These are phyloP conservation scores for Ophiosphaerella narmari DNA, from an alignment of 2,329 filamentous ascomycete genomes.

Conservation along the genomic window DNA sequence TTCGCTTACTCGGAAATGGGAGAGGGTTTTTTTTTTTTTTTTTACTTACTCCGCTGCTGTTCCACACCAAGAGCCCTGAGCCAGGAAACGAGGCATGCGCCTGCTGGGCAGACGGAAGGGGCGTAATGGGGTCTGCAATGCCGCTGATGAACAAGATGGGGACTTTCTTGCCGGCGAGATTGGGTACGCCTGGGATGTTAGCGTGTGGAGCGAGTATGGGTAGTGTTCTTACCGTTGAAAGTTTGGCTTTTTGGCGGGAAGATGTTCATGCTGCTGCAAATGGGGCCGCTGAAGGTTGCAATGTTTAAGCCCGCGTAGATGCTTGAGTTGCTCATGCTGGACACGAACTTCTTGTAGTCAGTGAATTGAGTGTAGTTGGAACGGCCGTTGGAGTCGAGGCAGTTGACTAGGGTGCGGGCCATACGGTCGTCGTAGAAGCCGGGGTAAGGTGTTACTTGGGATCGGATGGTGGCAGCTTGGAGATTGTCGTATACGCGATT, in stretches of 20 bases:
- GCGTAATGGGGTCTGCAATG: constrained; percentile 60
- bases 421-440: constrained; percentile 6
- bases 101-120: constrained; percentile 47
- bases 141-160: constrained; percentile 17
- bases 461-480: constrained; percentile 1
- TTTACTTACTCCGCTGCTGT: constrained; percentile 26
- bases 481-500: constrained; percentile 1
- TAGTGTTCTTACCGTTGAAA: constrained; percentile 15
- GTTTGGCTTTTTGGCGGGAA: constrained; percentile 22
- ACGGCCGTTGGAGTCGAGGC: constrained; percentile 16
- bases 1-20: not conserved
- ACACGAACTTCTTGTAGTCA: constrained; percentile 4
- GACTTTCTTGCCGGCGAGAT: constrained; percentile 4
- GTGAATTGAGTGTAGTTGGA: constrained; percentile 15
- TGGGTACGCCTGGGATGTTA: constrained; percentile 4
- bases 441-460: constrained; percentile 1
- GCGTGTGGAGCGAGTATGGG: too few species aligned
- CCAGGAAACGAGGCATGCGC: constrained; percentile 44
- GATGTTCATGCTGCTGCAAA: constrained; percentile 19
- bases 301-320: constrained; percentile 12
- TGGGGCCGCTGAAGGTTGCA: constrained; percentile 7
- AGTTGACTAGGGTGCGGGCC: constrained; percentile 11
- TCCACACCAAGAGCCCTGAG: constrained; percentile 48
- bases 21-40: too few species aligned
- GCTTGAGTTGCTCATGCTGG: constrained; percentile 2